These are phyloP conservation scores for Fusarium acutatum DNA, from an alignment of 2,329 filamentous ascomycete genomes.

Conservation along the genomic window DNA sequence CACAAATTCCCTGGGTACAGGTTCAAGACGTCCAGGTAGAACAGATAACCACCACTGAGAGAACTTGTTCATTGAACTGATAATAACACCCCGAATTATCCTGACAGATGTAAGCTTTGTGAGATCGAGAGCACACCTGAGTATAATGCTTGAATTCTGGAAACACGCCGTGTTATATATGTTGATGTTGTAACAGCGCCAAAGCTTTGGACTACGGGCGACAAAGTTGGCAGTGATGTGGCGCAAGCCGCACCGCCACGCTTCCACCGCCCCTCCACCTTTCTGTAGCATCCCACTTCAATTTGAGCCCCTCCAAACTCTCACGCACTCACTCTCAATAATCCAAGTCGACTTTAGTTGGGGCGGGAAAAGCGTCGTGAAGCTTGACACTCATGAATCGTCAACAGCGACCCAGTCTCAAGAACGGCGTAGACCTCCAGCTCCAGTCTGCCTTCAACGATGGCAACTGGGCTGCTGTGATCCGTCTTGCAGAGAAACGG, in stretches of 20 bases:
- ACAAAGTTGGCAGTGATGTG: neutral
- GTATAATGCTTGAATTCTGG: neutral
- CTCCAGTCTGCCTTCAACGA: slow-evolving; percentile 64
- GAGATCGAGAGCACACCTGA: neutral
- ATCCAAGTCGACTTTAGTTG: slow-evolving; percentile 19
- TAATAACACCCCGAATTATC: neutral
- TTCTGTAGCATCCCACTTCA: slow-evolving; percentile 29
- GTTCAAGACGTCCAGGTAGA: neutral
- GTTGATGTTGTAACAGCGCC: neutral
- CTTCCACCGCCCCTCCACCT: slow-evolving; percentile 19
- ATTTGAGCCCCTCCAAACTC: slow-evolving; percentile 38
- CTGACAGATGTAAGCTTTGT: neutral
- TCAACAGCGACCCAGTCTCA: slow-evolving; percentile 51
- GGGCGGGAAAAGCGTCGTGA: slow-evolving; percentile 6
- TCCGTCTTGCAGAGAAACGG: slow-evolving; percentile 62
- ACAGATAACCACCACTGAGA: neutral
- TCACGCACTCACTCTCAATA: slow-evolving; percentile 16
- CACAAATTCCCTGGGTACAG: neutral
- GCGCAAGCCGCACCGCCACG: slow-evolving; percentile 15
- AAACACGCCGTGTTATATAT: neutral
- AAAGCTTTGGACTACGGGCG: neutral
- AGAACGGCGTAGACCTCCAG: slow-evolving; percentile 61
- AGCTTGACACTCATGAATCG: slow-evolving; percentile 44
- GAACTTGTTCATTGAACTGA: neutral
- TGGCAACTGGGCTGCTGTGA: slow-evolving; percentile 61